Base-by-base conservation (phyloP, 169 alveolate genomes). In the Cryptosporidium sp. region DNA sequence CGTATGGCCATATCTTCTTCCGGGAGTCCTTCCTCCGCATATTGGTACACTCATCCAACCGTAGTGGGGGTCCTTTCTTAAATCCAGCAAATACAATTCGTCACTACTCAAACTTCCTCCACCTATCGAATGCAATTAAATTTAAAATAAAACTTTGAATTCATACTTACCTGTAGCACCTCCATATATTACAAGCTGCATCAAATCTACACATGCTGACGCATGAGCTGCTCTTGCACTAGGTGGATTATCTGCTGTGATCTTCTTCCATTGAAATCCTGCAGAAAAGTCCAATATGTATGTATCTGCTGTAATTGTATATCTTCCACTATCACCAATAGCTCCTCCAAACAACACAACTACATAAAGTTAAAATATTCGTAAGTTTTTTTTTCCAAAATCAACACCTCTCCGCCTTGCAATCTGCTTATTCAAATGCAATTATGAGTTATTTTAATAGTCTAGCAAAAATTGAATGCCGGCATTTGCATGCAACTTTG, bases 221-320 rank as follows among this genome's bases (percentile, higher is more conserved):
- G 99, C 98, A 91, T 99, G 99, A 7, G 99, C 99, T 21, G 99
- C 99, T 68, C 99, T 93, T 16, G 99, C 99, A 65, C 98, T 93
- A 33, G 99, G 99, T 18, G 98, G 94, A 50, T 94, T 94, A 84
- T 94, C 96, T 33, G 97, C 96, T 59, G 91, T 94, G 18, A 97
- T 91, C 85, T 95, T 96, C 10, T 94, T 93, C 98, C 99, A 97
- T 39, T 92, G 91, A 70, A 80, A 80, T n/a, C 94, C 94, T 31
- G 96, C 94, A n/a, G 91, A 65, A 39, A 95, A 92, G 86, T 97
- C 98, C 50, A 95, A 94, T 35, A 96, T 85, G 91, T 95, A 98
- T 6, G 99, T 96, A 86, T 98, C 99, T 67, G 98, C 99, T 1
- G 99, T 98, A 35, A 98, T 98, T 39, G 98, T 94, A 93, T 97